Percentiles rank a stretch among this genome's conserved stretches.
Evolutionary conservation across 2,329 filamentous ascomycete genomes (phyloP).

Genomic region (Sclerotiophoma versabilis): DNA sequence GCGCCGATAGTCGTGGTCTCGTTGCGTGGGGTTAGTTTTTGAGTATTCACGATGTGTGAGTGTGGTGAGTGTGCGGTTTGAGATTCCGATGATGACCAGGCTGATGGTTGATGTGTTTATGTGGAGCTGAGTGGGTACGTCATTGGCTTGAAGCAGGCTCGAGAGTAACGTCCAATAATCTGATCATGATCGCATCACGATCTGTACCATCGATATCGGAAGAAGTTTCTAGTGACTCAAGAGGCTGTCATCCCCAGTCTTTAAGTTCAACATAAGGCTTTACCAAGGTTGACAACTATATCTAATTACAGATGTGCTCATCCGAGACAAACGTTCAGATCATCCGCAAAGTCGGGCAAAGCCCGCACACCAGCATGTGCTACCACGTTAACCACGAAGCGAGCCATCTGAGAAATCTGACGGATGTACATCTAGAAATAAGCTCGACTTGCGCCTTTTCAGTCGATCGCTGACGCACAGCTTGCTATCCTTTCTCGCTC

Average conservation of each 20-base stretch:
- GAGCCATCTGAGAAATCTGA: neutral
- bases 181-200: neutral
- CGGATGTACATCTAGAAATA: conserved; percentile 7
- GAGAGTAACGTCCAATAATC: neutral
- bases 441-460: conserved; percentile 4
- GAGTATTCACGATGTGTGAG: neutral
- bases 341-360: neutral
- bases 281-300: neutral
- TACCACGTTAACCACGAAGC: neutral
- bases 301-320: neutral
- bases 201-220: neutral
- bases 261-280: neutral
- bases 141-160: conserved; percentile 14
- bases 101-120: conserved; percentile 2
- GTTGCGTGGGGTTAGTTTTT: neutral
- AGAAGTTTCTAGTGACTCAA: neutral
- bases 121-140: conserved; percentile 17
- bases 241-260: neutral
- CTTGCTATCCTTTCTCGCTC: conserved; percentile 2
- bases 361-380: neutral
- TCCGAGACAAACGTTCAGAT: too few species aligned
- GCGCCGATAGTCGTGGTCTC: conserved; percentile 20
- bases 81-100: neutral
- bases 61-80: neutral
- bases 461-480: neutral